phyloP scores from a whole-genome alignment of 805 yeast genomes.

The Yamadazyma sp. region DNA sequence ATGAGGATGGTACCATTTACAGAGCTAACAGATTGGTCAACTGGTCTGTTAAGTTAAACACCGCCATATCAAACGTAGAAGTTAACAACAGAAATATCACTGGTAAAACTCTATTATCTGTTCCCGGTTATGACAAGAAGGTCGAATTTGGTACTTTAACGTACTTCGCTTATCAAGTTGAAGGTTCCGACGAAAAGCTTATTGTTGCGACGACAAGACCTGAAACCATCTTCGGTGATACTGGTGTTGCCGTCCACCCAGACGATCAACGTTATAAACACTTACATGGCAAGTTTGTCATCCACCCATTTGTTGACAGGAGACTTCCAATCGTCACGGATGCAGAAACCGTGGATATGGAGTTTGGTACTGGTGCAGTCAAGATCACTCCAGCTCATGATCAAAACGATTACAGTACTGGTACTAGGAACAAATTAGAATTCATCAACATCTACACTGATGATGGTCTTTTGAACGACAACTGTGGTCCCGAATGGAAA shows the following conservation, averaged over 20 bases:
- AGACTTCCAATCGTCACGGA: conserved; percentile 87
- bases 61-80: conserved; percentile 94
- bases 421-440: conserved; percentile 89
- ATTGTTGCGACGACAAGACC: conserved; percentile 99
- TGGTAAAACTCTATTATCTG: conserved; percentile 75
- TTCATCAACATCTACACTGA: conserved; percentile 89
- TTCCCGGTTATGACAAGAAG: conserved; percentile 88
- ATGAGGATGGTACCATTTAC: conserved; percentile 93
- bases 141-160: conserved; percentile 96
- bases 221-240: conserved; percentile 96
- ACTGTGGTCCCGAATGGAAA: conserved; percentile 83
- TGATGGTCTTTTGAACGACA: conserved; percentile 85
- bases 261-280: conserved; percentile 90
- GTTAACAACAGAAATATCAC: conserved; percentile 89
- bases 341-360: conserved; percentile 96
- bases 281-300: conserved; percentile 87
- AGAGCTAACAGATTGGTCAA: conserved; percentile 91
- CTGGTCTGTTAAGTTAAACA: conserved; percentile 94
- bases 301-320: conserved; percentile 88
- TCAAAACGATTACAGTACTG: conserved; percentile 93
- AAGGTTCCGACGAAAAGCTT: conserved; percentile 78
- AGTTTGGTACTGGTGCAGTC: conserved; percentile 99
- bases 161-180: conserved; percentile 90
- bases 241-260: conserved; percentile 97
- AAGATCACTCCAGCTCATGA: conserved; percentile 99